Evolutionary conservation across 345 rosid genomes (phyloP).

Genomic region (Ricinus communis): DNA sequence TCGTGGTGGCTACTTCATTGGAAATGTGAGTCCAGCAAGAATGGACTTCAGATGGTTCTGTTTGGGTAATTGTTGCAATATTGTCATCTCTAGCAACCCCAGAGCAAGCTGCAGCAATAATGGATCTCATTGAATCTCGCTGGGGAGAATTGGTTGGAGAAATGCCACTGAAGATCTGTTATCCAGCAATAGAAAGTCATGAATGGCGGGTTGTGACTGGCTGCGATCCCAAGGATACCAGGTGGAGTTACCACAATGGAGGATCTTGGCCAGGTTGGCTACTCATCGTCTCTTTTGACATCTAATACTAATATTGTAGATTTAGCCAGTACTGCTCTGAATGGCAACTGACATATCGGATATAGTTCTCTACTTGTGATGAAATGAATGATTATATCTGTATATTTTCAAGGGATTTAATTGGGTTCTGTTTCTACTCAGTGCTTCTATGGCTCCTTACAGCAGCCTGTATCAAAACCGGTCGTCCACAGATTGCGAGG

Average conservation of each 20-base stretch:
- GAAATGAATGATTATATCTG: too few relatives aligned
- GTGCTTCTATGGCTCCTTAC: slow-evolving; percentile 17
- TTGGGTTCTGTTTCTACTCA: neutral
- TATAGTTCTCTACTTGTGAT: too few relatives aligned
- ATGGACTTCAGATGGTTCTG: slow-evolving; percentile 29
- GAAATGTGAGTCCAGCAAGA: slow-evolving; percentile 22
- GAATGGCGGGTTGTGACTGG: slow-evolving; percentile 20
- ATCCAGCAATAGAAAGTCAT: slow-evolving; percentile 16
- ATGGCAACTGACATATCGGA: too few relatives aligned
- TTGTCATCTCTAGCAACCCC: slow-evolving; percentile 21
- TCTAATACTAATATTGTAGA: too few relatives aligned
- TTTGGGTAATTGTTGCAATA: slow-evolving; percentile 21
- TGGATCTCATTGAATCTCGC: slow-evolving; percentile 19
- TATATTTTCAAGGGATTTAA: too few relatives aligned
- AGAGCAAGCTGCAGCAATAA: slow-evolving; percentile 19
- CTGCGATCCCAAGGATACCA: slow-evolving; percentile 18
- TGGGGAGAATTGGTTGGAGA: slow-evolving; percentile 24
- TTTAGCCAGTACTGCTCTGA: too few relatives aligned
- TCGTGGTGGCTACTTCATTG: slow-evolving; percentile 25
- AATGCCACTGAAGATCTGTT: slow-evolving; percentile 24
- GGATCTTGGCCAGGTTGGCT: slow-evolving; percentile 26
- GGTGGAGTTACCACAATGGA: slow-evolving; percentile 26
- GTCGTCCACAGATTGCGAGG: slow-evolving; percentile 15
- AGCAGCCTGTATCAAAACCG: slow-evolving; percentile 14
- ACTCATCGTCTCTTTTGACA: neutral